These are phyloP conservation scores for Alloascoidea africana DNA, from an alignment of 805 yeast species.

Conservation along the genomic window DNA sequence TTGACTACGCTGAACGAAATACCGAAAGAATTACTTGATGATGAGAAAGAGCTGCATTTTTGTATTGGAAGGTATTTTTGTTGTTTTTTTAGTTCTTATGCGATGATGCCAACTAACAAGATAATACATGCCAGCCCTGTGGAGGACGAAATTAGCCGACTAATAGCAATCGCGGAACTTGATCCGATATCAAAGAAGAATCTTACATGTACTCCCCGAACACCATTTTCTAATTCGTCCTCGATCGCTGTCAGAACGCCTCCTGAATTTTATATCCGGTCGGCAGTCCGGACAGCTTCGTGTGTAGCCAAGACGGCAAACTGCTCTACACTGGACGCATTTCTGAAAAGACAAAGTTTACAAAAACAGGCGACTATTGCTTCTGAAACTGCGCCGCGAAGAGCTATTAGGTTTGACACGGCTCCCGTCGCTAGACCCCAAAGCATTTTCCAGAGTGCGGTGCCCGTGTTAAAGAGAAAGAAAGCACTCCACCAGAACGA, in stretches of 20 bases:
- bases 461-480: neutral
- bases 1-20: slow-evolving; percentile 47
- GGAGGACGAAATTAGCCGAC: neutral
- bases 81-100: neutral
- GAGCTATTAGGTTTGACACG: too few species aligned
- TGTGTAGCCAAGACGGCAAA: neutral
- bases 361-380: too few species aligned
- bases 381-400: too few species aligned
- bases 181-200: neutral
- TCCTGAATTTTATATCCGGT: neutral
- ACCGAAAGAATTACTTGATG: slow-evolving; percentile 21
- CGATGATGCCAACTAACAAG: neutral
- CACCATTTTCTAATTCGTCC: neutral
- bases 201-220: neutral
- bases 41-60: slow-evolving; percentile 17
- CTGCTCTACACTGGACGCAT: neutral
- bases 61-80: slow-evolving; percentile 22
- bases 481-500: neutral
- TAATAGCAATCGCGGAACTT: neutral
- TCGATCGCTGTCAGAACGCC: neutral
- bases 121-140: neutral
- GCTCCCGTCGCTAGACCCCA: too few species aligned
- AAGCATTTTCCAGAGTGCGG: too few species aligned
- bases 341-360: too few species aligned
- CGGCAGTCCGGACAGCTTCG: neutral